A percentile compares a stretch with the other conserved stretches of the same genome.
phyloP scores from a whole-genome alignment of 1,284 basidiomycete species.

The Apiotrichum porosum region DNA sequence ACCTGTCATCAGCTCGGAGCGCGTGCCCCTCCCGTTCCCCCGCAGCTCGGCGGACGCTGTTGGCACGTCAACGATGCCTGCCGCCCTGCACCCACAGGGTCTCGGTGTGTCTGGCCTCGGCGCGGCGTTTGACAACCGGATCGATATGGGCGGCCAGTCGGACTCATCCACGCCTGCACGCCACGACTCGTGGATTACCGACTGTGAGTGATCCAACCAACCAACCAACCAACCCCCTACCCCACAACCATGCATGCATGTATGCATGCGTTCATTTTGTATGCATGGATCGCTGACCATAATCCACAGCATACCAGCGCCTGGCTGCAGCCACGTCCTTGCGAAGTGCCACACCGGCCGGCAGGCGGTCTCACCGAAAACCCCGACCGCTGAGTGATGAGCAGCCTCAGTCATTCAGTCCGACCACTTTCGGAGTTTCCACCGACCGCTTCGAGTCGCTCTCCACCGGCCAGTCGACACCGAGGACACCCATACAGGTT shows the following conservation, averaged over 20 bases:
- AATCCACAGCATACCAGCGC: conserved; percentile 8
- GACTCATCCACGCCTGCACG: not conserved
- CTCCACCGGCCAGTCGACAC: not conserved
- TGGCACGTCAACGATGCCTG: not conserved
- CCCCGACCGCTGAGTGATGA: conserved; percentile 6
- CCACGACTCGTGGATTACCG: conserved; percentile 18
- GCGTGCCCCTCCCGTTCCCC: not conserved
- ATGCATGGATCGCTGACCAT: conserved; percentile 2
- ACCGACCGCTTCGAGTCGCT: not conserved
- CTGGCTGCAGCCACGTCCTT: too few relatives aligned
- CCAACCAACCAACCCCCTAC: too few relatives aligned
- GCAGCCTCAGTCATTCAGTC: conserved; percentile 4
- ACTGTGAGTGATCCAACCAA: conserved; percentile 14
- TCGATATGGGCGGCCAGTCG: not conserved
- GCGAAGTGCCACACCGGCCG: conserved; percentile 11
- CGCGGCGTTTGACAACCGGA: not conserved
- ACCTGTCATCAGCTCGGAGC: conserved; percentile 9
- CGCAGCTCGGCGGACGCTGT: not conserved
- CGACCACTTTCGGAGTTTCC: conserved; percentile 12
- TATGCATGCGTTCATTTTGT: not conserved
- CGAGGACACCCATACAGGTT: not conserved
- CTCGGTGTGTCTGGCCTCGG: not conserved
- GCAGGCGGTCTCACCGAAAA: conserved; percentile 5
- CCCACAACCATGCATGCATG: conserved; percentile 1
- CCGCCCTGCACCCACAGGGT: not conserved